Percentiles rank a stretch among this genome's conserved stretches.
Conservation (phyloP, 805 yeast species). For the Pichia californica region DNA sequence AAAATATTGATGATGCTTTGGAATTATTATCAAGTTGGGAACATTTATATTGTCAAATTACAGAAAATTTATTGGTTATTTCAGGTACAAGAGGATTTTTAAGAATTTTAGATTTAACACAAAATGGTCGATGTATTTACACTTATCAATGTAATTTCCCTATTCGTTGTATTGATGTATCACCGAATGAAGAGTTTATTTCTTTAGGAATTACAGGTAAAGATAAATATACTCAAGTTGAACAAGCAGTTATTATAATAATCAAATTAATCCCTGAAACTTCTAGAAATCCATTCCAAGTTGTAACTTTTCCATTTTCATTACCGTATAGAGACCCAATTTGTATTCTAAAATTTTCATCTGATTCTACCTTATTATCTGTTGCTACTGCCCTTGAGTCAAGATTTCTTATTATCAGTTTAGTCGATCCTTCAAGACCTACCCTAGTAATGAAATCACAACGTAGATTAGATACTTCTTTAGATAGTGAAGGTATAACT, state of each 20-base stretch:
- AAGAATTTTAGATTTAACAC: constrained; percentile 53
- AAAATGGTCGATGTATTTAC: constrained; percentile 58
- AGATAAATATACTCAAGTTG: constrained; percentile 59
- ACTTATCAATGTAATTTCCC: constrained; percentile 67
- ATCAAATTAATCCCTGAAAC: constrained; percentile 24
- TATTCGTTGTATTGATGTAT: constrained; percentile 69
- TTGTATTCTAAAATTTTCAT: constrained; percentile 64
- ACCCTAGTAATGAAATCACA: constrained; percentile 63
- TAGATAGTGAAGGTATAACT: constrained; percentile 88
- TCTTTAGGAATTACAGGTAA: constrained; percentile 82
- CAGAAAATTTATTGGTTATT: constrained; percentile 54
- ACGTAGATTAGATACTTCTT: constrained; percentile 52
- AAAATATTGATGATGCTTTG: constrained; percentile 23
- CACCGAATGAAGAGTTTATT: constrained; percentile 55
- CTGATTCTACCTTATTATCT: constrained; percentile 60
- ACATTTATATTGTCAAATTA: constrained; percentile 51
- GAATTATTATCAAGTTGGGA: constrained; percentile 48
- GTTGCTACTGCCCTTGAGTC: constrained; percentile 77
- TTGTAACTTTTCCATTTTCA: constrained; percentile 40
- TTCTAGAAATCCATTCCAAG: constrained; percentile 7
- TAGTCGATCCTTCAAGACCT: constrained; percentile 58
- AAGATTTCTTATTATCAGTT: constrained; percentile 67
- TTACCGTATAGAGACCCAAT: constrained; percentile 86
- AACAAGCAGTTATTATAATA: constrained; percentile 69
- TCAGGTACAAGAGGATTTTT: constrained; percentile 70